Evolutionary conservation across 441 rosid genomes (phyloP).

Genomic region (Populus hybrid): DNA sequence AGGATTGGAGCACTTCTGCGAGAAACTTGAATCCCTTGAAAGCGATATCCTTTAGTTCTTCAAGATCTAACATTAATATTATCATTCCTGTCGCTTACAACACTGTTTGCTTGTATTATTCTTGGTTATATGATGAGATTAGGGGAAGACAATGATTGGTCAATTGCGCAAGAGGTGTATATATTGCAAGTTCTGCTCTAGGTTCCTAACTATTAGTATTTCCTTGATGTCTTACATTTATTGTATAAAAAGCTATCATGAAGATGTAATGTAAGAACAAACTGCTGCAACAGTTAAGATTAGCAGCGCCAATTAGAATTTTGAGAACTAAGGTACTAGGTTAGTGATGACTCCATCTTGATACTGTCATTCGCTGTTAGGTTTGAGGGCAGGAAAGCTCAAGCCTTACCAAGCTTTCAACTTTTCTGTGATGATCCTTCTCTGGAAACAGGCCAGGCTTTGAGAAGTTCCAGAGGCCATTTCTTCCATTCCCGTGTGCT

Average conservation of each 20-base stretch:
- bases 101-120: background rate
- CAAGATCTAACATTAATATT: background rate
- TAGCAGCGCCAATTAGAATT: background rate
- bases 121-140: background rate
- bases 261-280: background rate
- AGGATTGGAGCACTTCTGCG: constrained; percentile 40
- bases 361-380: too few species aligned
- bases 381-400: too few species aligned
- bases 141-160: background rate
- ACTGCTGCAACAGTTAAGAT: background rate
- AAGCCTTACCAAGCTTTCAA: too few species aligned
- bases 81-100: background rate
- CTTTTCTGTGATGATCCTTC: too few species aligned
- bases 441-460: too few species aligned
- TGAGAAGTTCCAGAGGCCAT: too few species aligned
- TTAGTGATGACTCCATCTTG: background rate
- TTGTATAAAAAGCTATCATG: background rate
- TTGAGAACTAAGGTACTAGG: background rate
- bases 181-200: too few species aligned
- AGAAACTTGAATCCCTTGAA: constrained; percentile 33
- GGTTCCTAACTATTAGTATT: background rate
- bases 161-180: background rate
- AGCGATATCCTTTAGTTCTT: background rate
- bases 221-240: background rate
- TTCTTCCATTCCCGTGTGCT: too few species aligned